Conservation (phyloP, 2,329 filamentous ascomycete species). For the Tolypocladium nubicola region DNA sequence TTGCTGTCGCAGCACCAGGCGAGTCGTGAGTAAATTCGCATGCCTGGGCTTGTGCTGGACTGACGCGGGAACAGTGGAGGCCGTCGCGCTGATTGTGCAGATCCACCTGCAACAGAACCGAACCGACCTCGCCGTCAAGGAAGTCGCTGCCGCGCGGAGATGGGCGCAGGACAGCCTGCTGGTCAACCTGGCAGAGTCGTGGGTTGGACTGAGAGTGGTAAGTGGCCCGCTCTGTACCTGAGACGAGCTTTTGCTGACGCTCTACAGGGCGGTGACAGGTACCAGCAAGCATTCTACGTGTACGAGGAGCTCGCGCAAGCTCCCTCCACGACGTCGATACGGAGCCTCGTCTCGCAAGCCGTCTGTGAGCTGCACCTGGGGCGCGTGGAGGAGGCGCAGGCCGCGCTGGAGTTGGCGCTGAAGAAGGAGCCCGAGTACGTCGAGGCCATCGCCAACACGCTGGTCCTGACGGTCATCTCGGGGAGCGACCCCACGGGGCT, state of each 20-base stretch:
- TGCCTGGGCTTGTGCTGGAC: neutral
- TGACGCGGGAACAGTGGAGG: conserved; percentile 43
- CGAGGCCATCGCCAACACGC: conserved; percentile 70
- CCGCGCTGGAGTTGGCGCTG: conserved; percentile 71
- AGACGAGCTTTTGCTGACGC: conserved; percentile 13
- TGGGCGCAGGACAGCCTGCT: conserved; percentile 94
- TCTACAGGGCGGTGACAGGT: conserved; percentile 76
- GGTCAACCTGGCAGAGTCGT: conserved; percentile 90
- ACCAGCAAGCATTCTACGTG: conserved; percentile 95
- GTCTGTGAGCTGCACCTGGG: conserved; percentile 87
- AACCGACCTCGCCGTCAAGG: conserved; percentile 80
- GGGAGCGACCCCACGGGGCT: conserved; percentile 61
- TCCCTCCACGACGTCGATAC: conserved; percentile 65
- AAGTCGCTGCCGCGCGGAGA: conserved; percentile 73
- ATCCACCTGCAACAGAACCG: conserved; percentile 89
- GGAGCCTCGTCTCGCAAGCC: conserved; percentile 75
- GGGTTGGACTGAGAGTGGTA: conserved; percentile 84
- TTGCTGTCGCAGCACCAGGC: conserved; percentile 77
- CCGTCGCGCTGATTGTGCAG: conserved; percentile 81
- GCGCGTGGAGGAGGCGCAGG: conserved; percentile 78
- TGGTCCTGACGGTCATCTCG: conserved; percentile 68
- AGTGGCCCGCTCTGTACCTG: conserved; percentile 1
- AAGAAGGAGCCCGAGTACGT: conserved; percentile 60
- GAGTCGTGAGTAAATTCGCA: conserved; percentile 50
- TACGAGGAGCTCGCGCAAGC: conserved; percentile 92